phyloP scores from a whole-genome alignment of 2,329 filamentous ascomycete species.

The Penicillium sp. region DNA sequence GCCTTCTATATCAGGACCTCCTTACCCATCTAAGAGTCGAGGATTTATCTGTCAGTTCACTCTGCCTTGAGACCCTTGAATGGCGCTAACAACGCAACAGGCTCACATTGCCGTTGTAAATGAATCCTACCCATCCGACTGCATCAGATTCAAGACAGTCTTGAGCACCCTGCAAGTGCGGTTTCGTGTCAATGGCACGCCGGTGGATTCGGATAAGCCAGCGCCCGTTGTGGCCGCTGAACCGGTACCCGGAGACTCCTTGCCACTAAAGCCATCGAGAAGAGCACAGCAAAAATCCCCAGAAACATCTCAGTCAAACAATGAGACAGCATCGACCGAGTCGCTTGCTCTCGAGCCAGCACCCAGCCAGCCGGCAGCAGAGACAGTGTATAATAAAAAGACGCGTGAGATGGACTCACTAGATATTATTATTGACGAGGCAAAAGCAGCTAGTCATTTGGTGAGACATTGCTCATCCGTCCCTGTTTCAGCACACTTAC shows the following conservation, averaged over 20 bases:
- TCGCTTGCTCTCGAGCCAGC: background rate
- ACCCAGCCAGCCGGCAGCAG: background rate
- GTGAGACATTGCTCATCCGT: slow-evolving; percentile 26
- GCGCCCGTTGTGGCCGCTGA: slow-evolving; percentile 10
- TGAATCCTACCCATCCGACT: slow-evolving; percentile 68
- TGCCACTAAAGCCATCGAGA: slow-evolving; percentile 30
- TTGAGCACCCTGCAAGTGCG: slow-evolving; percentile 59
- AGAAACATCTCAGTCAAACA: slow-evolving; percentile 14
- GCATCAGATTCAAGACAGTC: slow-evolving; percentile 57
- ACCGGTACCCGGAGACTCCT: slow-evolving; percentile 11
- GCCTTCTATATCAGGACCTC: slow-evolving; percentile 63
- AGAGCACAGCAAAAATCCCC: slow-evolving; percentile 14
- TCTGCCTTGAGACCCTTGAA: background rate
- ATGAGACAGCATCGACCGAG: slow-evolving; percentile 1
- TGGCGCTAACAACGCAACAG: slow-evolving; percentile 23
- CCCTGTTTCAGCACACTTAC: background rate
- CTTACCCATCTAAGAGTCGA: slow-evolving; percentile 53
- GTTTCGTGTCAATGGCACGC: slow-evolving; percentile 39
- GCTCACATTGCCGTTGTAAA: slow-evolving; percentile 56
- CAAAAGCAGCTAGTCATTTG: slow-evolving; percentile 60
- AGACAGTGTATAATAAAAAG: slow-evolving; percentile 6
- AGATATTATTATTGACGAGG: slow-evolving; percentile 62
- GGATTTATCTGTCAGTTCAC: slow-evolving; percentile 46
- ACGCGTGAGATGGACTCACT: slow-evolving; percentile 53
- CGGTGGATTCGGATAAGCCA: slow-evolving; percentile 9